These are phyloP conservation scores for Entomophthora muscae DNA, from an alignment of 371 early-diverging fungal species.

Conservation along the genomic window DNA sequence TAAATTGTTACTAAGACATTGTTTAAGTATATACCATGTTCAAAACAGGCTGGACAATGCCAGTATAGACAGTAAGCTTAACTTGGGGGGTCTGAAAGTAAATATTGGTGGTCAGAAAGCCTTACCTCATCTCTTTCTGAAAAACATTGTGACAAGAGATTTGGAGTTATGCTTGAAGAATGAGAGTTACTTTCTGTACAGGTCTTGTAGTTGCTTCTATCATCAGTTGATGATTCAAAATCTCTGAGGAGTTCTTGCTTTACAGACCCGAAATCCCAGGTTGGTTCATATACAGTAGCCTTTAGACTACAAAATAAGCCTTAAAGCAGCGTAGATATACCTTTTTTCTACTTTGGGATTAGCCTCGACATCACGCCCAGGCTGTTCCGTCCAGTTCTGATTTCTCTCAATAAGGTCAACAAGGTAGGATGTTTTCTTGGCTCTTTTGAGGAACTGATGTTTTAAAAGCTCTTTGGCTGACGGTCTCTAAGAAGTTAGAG, in stretches of 20 bases:
- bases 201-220: background rate
- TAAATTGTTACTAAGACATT: background rate
- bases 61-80: constrained; percentile 1
- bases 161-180: background rate
- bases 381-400: constrained; percentile 36
- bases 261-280: background rate
- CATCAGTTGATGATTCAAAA: background rate
- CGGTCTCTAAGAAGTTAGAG: constrained; percentile 42
- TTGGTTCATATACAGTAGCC: background rate
- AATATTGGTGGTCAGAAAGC: background rate
- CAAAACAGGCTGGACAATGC: background rate
- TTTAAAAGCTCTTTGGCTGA: constrained; percentile 77
- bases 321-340: no score
- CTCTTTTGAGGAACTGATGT: constrained; percentile 70
- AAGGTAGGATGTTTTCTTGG: constrained; percentile 61
- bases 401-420: constrained; percentile 71
- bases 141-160: background rate
- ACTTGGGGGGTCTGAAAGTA: background rate
- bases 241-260: background rate
- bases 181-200: background rate
- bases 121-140: background rate
- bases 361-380: no score
- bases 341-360: no score
- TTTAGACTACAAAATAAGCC: no score
- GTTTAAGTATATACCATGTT: background rate